Evolutionary conservation across 192 early-diverging fungal genomes (phyloP).

Genomic region (Lunasporangiospora selenospora): DNA sequence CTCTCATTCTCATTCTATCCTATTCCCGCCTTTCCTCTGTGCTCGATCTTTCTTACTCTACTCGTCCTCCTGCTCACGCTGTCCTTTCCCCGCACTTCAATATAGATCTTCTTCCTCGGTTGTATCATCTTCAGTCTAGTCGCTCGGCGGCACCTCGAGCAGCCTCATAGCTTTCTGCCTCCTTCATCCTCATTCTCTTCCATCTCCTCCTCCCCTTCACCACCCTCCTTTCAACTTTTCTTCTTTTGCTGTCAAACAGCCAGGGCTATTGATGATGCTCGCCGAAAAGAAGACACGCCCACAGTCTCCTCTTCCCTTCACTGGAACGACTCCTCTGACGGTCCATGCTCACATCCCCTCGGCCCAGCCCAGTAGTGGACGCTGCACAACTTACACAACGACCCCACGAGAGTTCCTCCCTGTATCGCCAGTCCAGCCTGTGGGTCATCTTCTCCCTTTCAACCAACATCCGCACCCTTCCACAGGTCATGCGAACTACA

Average conservation of each 20-base stretch:
- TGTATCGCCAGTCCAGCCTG: background rate
- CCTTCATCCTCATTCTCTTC: background rate
- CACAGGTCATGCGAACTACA: no score
- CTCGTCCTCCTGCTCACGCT: background rate
- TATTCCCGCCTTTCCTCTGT: background rate
- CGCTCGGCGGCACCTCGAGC: no score
- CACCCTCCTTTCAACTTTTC: slow-evolving; percentile 1
- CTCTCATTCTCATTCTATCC: background rate
- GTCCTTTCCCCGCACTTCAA: background rate
- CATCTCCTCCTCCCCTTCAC: background rate
- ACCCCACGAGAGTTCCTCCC: background rate
- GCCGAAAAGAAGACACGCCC: slow-evolving; percentile 18
- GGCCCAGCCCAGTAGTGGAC: background rate
- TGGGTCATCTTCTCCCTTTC: no score
- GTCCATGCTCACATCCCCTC: slow-evolving; percentile 4
- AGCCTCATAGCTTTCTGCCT: background rate
- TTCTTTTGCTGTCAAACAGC: no score
- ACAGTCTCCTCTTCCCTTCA: slow-evolving; percentile 5
- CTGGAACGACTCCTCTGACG: slow-evolving; percentile 18
- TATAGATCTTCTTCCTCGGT: no score
- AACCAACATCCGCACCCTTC: no score
- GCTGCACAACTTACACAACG: background rate
- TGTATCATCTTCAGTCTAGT: no score
- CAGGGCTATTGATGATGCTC: slow-evolving; percentile 7
- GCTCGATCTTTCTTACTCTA: background rate